A percentile compares a stretch with the other conserved stretches of the same genome.
Conservation (phyloP, 2,329 filamentous ascomycete species). For the Shiraia sp. region DNA sequence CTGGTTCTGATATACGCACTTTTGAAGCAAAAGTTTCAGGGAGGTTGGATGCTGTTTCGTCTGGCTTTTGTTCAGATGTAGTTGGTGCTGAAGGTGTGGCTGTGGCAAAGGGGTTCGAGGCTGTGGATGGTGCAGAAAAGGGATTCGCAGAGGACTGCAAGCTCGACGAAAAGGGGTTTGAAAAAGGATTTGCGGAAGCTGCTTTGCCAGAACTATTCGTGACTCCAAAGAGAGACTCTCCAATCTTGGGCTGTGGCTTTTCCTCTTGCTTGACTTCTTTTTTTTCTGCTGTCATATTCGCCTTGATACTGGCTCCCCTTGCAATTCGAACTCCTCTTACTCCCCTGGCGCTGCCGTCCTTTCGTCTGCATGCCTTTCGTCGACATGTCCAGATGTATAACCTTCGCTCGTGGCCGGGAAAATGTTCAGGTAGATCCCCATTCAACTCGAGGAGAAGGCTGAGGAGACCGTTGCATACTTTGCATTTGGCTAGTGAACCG, state of each 20-base stretch:
- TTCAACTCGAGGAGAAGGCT: slow-evolving; percentile 87
- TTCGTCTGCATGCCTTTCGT: slow-evolving; percentile 76
- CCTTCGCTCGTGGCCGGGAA: slow-evolving; percentile 83
- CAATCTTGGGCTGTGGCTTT: slow-evolving; percentile 56
- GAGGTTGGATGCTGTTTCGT: slow-evolving; percentile 55
- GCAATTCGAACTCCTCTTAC: slow-evolving; percentile 68
- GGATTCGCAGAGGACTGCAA: slow-evolving; percentile 57
- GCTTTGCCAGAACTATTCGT: slow-evolving; percentile 46
- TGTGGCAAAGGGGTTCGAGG: slow-evolving; percentile 32
- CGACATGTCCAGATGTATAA: slow-evolving; percentile 86
- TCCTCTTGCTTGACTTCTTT: slow-evolving; percentile 30
- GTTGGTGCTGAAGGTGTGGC: slow-evolving; percentile 48
- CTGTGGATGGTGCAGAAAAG: slow-evolving; percentile 51
- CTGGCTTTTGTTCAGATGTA: slow-evolving; percentile 20
- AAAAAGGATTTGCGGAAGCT: slow-evolving; percentile 34
- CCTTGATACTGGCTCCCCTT: slow-evolving; percentile 37
- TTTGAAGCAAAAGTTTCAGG: slow-evolving; percentile 78
- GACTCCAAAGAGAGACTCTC: slow-evolving; percentile 71
- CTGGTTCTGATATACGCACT: slow-evolving; percentile 56
- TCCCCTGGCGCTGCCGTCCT: slow-evolving; percentile 78
- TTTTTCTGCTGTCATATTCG: slow-evolving; percentile 18
- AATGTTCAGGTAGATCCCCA: slow-evolving; percentile 82
- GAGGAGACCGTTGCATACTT: slow-evolving; percentile 82
- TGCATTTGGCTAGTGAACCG: slow-evolving; percentile 79
- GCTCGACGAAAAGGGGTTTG: slow-evolving; percentile 64